Evolutionary conservation across 164 flowering plant genomes (phyloP).

Genomic region (Macadamia integrifolia): DNA sequence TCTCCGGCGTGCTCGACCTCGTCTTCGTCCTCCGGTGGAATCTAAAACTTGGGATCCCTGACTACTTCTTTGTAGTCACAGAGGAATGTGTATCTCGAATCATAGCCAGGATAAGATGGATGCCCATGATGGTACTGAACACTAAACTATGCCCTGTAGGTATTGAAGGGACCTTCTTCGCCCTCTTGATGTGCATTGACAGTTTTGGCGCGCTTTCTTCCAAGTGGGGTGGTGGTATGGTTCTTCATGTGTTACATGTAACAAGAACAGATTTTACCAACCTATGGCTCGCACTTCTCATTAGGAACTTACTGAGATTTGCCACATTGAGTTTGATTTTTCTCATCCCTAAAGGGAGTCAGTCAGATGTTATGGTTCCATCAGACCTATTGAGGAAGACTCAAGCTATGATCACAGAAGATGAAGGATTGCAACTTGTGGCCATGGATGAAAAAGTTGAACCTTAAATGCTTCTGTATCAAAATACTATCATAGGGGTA

Average conservation of each 20-base stretch:
- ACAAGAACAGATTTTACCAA: conserved; percentile 57
- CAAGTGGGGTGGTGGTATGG: conserved; percentile 56
- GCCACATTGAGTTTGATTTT: conserved; percentile 48
- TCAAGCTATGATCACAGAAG: conserved; percentile 9
- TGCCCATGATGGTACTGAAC: conserved; percentile 67
- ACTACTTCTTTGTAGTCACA: conserved; percentile 46
- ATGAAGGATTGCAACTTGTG: conserved; percentile 37
- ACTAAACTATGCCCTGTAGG: conserved; percentile 64
- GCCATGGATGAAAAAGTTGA: conserved; percentile 24
- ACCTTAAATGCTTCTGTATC: background rate
- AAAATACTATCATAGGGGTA: no score
- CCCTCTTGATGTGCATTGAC: conserved; percentile 71
- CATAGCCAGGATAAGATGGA: conserved; percentile 52
- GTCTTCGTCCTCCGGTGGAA: conserved; percentile 61
- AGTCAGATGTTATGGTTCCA: conserved; percentile 32
- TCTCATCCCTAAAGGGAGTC: conserved; percentile 51
- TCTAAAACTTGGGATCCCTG: conserved; percentile 52
- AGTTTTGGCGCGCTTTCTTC: conserved; percentile 54
- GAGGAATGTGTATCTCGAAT: conserved; percentile 47
- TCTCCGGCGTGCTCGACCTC: conserved; percentile 62
- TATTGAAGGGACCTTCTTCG: conserved; percentile 77
- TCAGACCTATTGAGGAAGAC: conserved; percentile 17
- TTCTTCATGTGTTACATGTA: conserved; percentile 53
- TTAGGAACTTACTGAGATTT: conserved; percentile 45
- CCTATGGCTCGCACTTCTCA: conserved; percentile 54